phyloP scores from a whole-genome alignment of 495 filamentous ascomycete species.

The Xylaria scruposa region DNA sequence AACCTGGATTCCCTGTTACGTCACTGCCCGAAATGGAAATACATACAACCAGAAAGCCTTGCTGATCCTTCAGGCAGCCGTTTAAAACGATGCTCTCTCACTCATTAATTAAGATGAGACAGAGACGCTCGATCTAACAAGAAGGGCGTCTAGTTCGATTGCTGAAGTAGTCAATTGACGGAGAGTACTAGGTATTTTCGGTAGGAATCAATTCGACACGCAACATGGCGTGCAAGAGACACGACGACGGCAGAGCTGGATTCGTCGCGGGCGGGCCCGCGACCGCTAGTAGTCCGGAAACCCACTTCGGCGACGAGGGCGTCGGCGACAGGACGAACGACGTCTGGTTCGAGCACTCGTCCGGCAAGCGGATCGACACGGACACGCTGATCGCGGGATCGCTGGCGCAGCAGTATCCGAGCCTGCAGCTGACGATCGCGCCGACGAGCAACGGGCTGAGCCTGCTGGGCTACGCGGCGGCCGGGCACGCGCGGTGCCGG shows the following conservation, averaged over 20 bases:
- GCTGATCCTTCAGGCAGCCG: conserved; percentile 19
- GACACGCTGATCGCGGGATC: conserved; percentile 58
- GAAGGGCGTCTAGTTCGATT: neutral
- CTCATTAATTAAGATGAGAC: neutral
- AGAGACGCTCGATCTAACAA: neutral
- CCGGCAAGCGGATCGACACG: conserved; percentile 56
- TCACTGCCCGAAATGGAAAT: neutral
- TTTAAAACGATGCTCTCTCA: conserved; percentile 6
- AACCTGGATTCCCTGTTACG: neutral
- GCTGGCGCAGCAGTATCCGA: conserved; percentile 57
- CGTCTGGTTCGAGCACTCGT: conserved; percentile 52
- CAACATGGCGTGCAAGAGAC: neutral
- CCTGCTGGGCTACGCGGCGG: neutral
- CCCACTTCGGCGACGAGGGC: conserved; percentile 1
- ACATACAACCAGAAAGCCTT: neutral
- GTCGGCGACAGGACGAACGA: conserved; percentile 34
- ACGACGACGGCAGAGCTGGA: neutral
- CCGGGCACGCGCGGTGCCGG: conserved; percentile 45
- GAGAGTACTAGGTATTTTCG: neutral
- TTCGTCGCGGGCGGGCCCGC: neutral
- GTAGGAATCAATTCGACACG: neutral
- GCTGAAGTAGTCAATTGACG: neutral
- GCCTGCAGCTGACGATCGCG: conserved; percentile 55
- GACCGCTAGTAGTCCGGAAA: neutral
- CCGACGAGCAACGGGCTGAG: conserved; percentile 31